Evolutionary conservation across 495 filamentous ascomycete species (phyloP).

Genomic region (Daldinia bambusicola): DNA sequence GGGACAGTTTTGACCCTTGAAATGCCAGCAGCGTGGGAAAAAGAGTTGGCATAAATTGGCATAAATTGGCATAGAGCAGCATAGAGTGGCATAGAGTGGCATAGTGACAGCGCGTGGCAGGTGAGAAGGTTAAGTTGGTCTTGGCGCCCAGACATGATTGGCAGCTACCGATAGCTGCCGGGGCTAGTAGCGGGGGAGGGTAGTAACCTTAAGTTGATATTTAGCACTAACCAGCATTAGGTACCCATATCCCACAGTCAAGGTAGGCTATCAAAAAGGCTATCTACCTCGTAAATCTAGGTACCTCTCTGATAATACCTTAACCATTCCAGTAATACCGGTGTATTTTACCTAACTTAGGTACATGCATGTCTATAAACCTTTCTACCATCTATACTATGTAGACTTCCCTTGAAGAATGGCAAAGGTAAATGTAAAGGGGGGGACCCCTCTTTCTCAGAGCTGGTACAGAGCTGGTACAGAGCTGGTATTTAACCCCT

Average conservation of each 20-base stretch:
- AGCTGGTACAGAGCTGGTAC: background rate
- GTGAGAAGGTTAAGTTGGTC: constrained; percentile 28
- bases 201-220: background rate
- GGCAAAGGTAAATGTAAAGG: background rate
- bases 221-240: constrained; percentile 23
- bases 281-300: background rate
- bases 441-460: background rate
- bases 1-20: constrained; percentile 34
- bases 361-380: too few species aligned
- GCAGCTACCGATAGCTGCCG: background rate
- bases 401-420: background rate
- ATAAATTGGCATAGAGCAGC: background rate
- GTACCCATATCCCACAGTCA: constrained; percentile 3
- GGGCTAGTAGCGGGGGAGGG: constrained; percentile 24
- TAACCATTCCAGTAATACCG: too few species aligned
- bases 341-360: background rate
- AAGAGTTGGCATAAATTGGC: constrained; percentile 26
- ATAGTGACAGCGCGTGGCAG: constrained; percentile 27
- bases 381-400: too few species aligned
- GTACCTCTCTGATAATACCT: too few species aligned
- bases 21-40: constrained; percentile 26
- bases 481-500: background rate
- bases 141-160: constrained; percentile 25
- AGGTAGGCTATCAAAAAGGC: background rate
- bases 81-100: constrained; percentile 11